A percentile compares a stretch with the other conserved stretches of the same genome.
phyloP scores from a whole-genome alignment of 257 asterid species.

The Capsicum baccatum region DNA sequence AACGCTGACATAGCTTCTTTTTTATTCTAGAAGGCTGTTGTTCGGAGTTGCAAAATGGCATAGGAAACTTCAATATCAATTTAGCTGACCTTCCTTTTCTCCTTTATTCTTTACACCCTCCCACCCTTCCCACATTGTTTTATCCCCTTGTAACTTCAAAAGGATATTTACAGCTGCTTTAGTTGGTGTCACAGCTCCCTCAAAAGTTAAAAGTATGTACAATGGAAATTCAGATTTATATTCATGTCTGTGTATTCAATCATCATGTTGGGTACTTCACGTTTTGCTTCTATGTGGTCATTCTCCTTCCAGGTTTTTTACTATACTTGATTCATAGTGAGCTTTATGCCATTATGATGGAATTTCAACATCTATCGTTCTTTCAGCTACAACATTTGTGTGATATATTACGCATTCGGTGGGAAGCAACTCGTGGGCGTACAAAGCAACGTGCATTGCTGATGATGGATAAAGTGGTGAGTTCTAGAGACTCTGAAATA shows the following conservation, averaged over 20 bases:
- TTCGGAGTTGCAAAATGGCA: background rate
- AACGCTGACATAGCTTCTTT: background rate
- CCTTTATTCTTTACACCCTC: background rate
- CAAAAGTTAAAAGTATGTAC: background rate
- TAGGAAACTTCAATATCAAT: background rate
- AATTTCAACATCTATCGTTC: conserved; percentile 23
- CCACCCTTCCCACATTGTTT: background rate
- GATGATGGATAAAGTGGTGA: conserved; percentile 89
- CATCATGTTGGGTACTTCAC: conserved; percentile 20
- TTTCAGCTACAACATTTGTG: conserved; percentile 65
- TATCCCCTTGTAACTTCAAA: background rate
- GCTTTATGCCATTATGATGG: conserved; percentile 18
- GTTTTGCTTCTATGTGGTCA: conserved; percentile 22
- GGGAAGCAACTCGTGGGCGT: conserved; percentile 93
- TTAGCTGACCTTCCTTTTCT: background rate
- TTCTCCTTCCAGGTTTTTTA: conserved; percentile 27
- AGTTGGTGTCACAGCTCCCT: conserved; percentile 16
- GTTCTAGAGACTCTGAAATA: background rate
- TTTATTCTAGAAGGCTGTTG: background rate
- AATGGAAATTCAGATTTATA: background rate
- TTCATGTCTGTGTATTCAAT: conserved; percentile 1
- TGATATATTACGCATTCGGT: conserved; percentile 71
- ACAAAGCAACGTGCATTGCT: conserved; percentile 90
- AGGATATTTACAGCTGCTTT: conserved; percentile 2
- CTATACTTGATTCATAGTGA: conserved; percentile 16